A percentile compares a stretch with the other conserved stretches of the same genome.
Conservation (phyloP, 2,329 filamentous ascomycete species). For the Xylaria sp. region DNA sequence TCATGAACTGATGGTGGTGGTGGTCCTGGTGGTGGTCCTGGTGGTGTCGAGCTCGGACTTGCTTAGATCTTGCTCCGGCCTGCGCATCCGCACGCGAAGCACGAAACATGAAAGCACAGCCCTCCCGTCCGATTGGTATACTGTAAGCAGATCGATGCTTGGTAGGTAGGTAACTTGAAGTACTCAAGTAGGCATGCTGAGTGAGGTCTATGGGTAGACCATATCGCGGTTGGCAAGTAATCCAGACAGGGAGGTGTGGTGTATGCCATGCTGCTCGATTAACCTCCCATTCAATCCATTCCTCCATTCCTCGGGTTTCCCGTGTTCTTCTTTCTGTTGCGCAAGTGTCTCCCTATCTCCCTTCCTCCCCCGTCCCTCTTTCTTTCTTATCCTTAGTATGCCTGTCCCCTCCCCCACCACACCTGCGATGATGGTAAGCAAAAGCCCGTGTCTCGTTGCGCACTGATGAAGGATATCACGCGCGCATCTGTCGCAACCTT, state of each 20-base stretch:
- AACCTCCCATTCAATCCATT: background rate
- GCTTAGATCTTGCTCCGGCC: conserved; percentile 3
- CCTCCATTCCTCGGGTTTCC: background rate
- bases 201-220: background rate
- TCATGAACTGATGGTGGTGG: conserved; percentile 27
- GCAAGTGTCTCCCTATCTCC: background rate
- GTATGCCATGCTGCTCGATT: background rate
- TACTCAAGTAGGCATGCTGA: background rate
- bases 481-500: conserved; percentile 19
- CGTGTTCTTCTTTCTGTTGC: background rate
- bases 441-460: background rate
- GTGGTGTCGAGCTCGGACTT: conserved; percentile 28
- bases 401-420: background rate
- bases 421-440: background rate
- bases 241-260: background rate
- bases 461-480: conserved; percentile 26
- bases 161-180: background rate
- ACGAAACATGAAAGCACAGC: background rate
- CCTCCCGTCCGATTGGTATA: background rate
- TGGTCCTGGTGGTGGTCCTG: conserved; percentile 28
- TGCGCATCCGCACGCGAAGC: conserved; percentile 1
- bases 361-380: background rate
- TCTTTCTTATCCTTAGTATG: background rate
- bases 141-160: background rate
- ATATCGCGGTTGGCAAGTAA: background rate